phyloP scores from a whole-genome alignment of 208 protist genomes.

The Crithidia fasciculata region DNA sequence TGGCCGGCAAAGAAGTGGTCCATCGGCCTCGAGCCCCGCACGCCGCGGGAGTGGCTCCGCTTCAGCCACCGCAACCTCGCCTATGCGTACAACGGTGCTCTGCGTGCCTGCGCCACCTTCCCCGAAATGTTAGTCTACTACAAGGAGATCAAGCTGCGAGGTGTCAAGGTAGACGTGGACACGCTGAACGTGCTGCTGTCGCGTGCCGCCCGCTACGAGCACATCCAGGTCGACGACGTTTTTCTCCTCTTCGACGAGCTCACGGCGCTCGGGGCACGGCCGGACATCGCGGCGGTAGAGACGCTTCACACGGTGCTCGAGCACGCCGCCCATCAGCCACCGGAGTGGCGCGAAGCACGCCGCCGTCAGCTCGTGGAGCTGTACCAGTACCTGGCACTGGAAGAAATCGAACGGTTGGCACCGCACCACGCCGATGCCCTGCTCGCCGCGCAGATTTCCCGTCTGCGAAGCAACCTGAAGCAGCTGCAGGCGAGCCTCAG shows the following conservation, averaged over 20 bases:
- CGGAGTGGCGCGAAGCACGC: constrained; percentile 84
- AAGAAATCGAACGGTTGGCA: constrained; percentile 71
- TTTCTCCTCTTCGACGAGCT: constrained; percentile 90
- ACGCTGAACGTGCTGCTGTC: constrained; percentile 87
- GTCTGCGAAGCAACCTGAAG: constrained; percentile 71
- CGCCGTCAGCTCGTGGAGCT: constrained; percentile 82
- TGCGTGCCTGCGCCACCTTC: constrained; percentile 80
- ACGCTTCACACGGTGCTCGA: constrained; percentile 89
- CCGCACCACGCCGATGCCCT: constrained; percentile 64
- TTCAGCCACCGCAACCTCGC: constrained; percentile 86
- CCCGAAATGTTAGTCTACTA: constrained; percentile 89
- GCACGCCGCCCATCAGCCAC: constrained; percentile 72
- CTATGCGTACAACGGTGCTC: constrained; percentile 90
- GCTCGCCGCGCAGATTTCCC: constrained; percentile 65
- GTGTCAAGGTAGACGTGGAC: constrained; percentile 91
- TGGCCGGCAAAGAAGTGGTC: constrained; percentile 89
- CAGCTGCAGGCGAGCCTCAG: constrained; percentile 65
- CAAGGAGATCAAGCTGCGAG: constrained; percentile 91
- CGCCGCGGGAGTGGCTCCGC: constrained; percentile 81
- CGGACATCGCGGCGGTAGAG: constrained; percentile 78
- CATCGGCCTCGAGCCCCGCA: constrained; percentile 83
- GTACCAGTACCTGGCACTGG: constrained; percentile 79
- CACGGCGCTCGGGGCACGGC: constrained; percentile 65
- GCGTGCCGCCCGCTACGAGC: constrained; percentile 83
- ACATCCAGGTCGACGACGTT: constrained; percentile 81